phyloP scores from a whole-genome alignment of 2,329 filamentous ascomycete species.

The Trichoderma hamatum region DNA sequence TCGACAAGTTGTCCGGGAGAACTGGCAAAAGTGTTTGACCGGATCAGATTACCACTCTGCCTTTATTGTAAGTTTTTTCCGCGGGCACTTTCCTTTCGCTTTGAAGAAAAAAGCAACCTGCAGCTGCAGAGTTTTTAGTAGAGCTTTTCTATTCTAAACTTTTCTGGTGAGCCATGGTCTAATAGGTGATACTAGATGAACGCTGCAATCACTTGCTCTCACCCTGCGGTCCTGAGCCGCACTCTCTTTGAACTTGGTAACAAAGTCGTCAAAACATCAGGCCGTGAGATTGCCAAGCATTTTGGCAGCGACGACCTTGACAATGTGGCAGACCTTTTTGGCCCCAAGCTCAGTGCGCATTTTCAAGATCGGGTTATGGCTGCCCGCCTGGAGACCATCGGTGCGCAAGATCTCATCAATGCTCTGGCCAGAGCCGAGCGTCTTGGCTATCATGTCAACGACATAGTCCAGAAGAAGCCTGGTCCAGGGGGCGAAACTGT shows the following conservation, averaged over 20 bases:
- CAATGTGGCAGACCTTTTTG: conserved; percentile 46
- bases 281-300: conserved; percentile 47
- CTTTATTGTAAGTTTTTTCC: conserved; percentile 52
- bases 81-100: neutral
- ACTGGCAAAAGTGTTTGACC: conserved; percentile 53
- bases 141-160: neutral
- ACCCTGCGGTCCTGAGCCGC: conserved; percentile 41
- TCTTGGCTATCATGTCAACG: conserved; percentile 57
- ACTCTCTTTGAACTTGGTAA: conserved; percentile 51
- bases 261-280: conserved; percentile 47
- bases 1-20: conserved; percentile 52
- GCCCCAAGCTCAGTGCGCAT: conserved; percentile 50
- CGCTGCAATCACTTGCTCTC: conserved; percentile 51
- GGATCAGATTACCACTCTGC: conserved; percentile 57
- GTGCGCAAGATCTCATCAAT: conserved; percentile 58
- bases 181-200: conserved; percentile 48
- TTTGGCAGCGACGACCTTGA: conserved; percentile 50
- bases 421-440: conserved; percentile 60
- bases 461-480: conserved; percentile 47
- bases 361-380: conserved; percentile 59
- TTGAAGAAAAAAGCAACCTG: neutral
- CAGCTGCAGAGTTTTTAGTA: neutral
- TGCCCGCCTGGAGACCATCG: conserved; percentile 55
- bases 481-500: conserved; percentile 41
- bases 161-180: conserved; percentile 28